Evolutionary conservation across 805 yeast genomes (phyloP), one percentile per base, ranked within the genome.

Genomic region (Monosporozyma siamensis): DNA sequence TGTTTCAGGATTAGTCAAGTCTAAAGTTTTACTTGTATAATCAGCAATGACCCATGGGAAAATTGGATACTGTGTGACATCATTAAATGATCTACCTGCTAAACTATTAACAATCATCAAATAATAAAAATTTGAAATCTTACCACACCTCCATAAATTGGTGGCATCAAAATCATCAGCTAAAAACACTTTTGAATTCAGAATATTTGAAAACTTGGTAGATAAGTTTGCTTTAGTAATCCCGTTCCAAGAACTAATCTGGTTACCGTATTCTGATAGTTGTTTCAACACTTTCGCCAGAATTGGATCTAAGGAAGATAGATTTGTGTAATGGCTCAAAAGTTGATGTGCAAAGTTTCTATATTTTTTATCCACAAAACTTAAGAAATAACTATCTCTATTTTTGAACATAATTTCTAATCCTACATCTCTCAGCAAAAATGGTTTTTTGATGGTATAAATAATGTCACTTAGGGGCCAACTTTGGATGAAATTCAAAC

Each of bases 31-130:
- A 52, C 92, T 82, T 1, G 75, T 70, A 55, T 87, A 86, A 56
- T 87, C 95, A 0, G 92, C 80, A 46, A 87, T 72, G 0, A 87
- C 86, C 94, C 95, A 87, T 0, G 96, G 96, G 51, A 87, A 88
- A 1, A 88, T 82, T 0, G 95, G 95, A 54, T 87, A 87, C 48
- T 87, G 96, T 0, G 95, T 87, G 41, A 87, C 60, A 56, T 87
- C 95, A 59, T 87, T 88, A 61, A 81, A 85, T 0, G 95, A 85
- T 48, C 96, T 65, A 0, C 96, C 96, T 0, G 95, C 94, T 44
- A 87, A 59, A 0, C 92, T 85, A 54, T 87, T 87, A 21, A 87
- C 65, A 14, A 83, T 71, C 76, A 86, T 82, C 52, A 87, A 64
- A 53, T 87, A 87, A 54, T 80, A 82, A 51, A 87, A 88, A 55